Base-by-base conservation (phyloP, 805 yeast species). In the Saccharomycopsis amapae region DNA sequence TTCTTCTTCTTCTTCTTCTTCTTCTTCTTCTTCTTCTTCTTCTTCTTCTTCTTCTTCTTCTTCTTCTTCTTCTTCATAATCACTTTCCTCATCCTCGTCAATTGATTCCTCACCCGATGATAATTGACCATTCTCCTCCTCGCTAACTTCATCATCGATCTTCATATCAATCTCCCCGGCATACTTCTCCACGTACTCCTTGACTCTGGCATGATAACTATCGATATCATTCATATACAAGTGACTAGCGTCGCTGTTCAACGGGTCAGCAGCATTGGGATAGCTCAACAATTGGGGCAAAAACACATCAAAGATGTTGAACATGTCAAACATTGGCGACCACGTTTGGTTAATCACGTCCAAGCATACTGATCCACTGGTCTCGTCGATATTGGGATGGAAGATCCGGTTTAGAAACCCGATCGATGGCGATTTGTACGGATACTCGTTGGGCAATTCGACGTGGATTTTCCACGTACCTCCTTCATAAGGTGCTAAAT, bases 281-380 rank as follows among this genome's bases (percentile, higher is more conserved):
- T 90, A 93, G 45, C 89, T 76, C 51, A 90, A 68, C 48, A 90
- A 67, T 56, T 94, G 97, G 5, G 98, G 98, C 49, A 90, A 67
- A 66, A 90, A 93, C 60, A 86, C 81, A 58, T 90, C 97, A 61
- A 93, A 86, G 22, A 90, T 85, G 61, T 93, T 93, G 53, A 81
- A 69, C 53, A 93, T 73, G 45, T 93, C 97, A 68, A 88, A 90
- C 87, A 90, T 85, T 1, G 98, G 97, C 35, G 95, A 85, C 98
- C 98, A 90, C 0, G 97, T 87, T 60, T 90, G 96, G 62, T 90
- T 90, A 53, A 90, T 89, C 15, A 93, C 97, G 62, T 90, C 97
- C 41, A 90, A 76, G 64, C 98, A 90, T 5, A 90, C 96, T 0
- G 94, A 79, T 0, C 98, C 98, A 13, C 78, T 80, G 23, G 78